phyloP scores from a whole-genome alignment of 2,329 filamentous ascomycete species.

The Diaporthe vexans region DNA sequence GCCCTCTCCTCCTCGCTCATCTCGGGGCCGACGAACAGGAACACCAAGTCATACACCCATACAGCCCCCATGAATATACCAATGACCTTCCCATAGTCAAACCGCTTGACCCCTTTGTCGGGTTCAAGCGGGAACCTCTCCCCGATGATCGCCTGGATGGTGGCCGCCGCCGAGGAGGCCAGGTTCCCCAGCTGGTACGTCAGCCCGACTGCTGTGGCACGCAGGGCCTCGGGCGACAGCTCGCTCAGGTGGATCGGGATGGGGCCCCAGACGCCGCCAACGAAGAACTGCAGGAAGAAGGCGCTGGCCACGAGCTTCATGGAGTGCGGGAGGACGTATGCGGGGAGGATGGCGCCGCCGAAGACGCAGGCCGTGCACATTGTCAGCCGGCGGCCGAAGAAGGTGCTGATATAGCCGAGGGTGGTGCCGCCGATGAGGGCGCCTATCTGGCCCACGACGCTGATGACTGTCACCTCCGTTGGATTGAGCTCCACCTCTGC shows the following conservation, averaged over 20 bases:
- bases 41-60: slow-evolving; percentile 70
- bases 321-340: slow-evolving; percentile 78
- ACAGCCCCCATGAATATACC: slow-evolving; percentile 93
- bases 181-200: slow-evolving; percentile 84
- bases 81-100: slow-evolving; percentile 86
- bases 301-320: slow-evolving; percentile 80
- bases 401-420: slow-evolving; percentile 77
- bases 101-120: slow-evolving; percentile 64
- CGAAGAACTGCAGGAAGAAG: slow-evolving; percentile 87
- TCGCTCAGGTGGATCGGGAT: slow-evolving; percentile 84
- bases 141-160: slow-evolving; percentile 81
- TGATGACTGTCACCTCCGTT: slow-evolving; percentile 75
- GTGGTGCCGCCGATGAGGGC: slow-evolving; percentile 76
- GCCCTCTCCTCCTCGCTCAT: slow-evolving; percentile 48
- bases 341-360: slow-evolving; percentile 85
- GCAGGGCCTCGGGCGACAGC: slow-evolving; percentile 77
- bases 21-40: slow-evolving; percentile 75
- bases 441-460: slow-evolving; percentile 79
- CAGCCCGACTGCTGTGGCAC: slow-evolving; percentile 81
- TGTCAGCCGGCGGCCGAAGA: slow-evolving; percentile 76
- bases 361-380: slow-evolving; percentile 74
- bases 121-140: slow-evolving; percentile 79
- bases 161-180: slow-evolving; percentile 76
- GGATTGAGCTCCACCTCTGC: slow-evolving; percentile 66
- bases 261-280: slow-evolving; percentile 82